Base-by-base conservation (phyloP, 257 asterid genomes). In the Ilex aquifolium region DNA sequence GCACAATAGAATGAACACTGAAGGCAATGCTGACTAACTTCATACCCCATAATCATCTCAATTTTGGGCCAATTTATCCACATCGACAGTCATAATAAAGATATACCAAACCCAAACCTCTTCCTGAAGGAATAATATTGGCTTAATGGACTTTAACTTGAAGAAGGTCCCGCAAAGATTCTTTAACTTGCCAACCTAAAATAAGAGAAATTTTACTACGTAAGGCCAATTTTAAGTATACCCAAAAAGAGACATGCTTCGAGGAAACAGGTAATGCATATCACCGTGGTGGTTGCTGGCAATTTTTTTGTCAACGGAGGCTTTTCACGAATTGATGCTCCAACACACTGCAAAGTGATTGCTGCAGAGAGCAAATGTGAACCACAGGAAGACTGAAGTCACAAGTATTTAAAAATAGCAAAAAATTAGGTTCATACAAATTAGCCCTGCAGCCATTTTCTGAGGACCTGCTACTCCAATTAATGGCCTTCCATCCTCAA, bases 141-240 rank as follows among this genome's bases (percentile, higher is more conserved):
- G 94, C 73, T 84, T 87, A 63, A 84, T 56, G n/a, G 94, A 90
- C 65, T 83, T 85, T 16, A 90, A 68, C 87, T 93, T 90, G 85
- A 93, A 93, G 90, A 93, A 90, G 77, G 89, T 93, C 78, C 67
- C 83, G 32, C 97, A 90, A 21, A 93, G 74, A 74, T 80, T 87
- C 86, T 89, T 89, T 83, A 92, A 85, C 82, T 92, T 92, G 73
- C 96, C 97, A 16, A 92, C 89, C 99, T 92, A 63, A 7, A 54
- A 32, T 42, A 56, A 17, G 30, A 63, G 46, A 53, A 62, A 32
- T 65, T 56, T 31, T 55, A 46, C 27, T 11, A 13, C 31, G 54
- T n/a, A 66, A 31, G n/a, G 44, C 32, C 64, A 60, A 49, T 52
- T 31, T 31, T 44, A 32, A 68, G 61, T 7, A 17, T 60, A 56